Evolutionary conservation across 192 early-diverging fungal species (phyloP), one percentile per base, ranked within the genome.

Genomic region (Mortierella antarctica): DNA sequence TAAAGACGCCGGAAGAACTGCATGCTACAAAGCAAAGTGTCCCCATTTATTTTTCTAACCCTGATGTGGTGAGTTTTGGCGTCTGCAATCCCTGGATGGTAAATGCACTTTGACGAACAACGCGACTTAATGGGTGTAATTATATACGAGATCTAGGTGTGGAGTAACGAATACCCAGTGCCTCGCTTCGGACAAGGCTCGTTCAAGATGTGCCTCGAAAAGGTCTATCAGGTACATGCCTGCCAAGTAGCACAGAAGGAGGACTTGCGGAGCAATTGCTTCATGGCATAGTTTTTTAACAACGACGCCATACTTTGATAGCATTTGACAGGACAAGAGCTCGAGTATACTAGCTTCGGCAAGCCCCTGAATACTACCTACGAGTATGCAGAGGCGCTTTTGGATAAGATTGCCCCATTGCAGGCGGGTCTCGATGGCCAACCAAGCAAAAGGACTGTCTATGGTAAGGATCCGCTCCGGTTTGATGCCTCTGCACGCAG

Each of bases 331-430:
- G 87, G 86, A 0, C 61, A 85, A 41, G 49, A 63, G 5, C 83
- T 96, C 8, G 71, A 92, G 65, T 92, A 91, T 50, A 88, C 86
- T 15, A 88, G 88, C 3, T 98, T 86, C 72, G 96, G 96, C 11
- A 98, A 98, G 83, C 96, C 96, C 6, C 85, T 92, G 53, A 62
- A 44, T 0, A 74, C 84, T n/a, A 96, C 95, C 5, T 98, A 98
- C 65, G 42, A 83, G 53, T 95, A 88, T 56, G 91, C 92, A 47
- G 88, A 92, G 64, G 61, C 68, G 0, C 58, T 91, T 5, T 72
- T 95, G 11, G 83, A 86, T 62, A 63, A 46, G 20, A 71, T 78
- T 21, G 67, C 74, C 1, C 65, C 60, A 5, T 60, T 63, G 13
- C 82, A 70, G 1, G 71, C n/a, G 5, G 57, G 57, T 13, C 13